phyloP scores from a whole-genome alignment of 805 yeast species.

The Naumovozyma dairenensis region DNA sequence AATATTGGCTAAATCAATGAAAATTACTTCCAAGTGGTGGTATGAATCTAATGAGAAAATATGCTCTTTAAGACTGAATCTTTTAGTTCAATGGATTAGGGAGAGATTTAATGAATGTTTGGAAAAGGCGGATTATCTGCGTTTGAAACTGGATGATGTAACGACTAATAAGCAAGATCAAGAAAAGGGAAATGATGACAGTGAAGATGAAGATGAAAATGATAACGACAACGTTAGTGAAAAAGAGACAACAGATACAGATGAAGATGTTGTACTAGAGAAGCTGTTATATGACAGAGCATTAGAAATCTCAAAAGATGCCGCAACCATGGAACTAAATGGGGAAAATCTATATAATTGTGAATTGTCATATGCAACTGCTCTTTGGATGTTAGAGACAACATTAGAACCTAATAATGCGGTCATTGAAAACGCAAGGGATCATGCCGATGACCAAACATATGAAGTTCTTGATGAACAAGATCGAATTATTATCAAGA shows the following conservation, averaged over 20 bases:
- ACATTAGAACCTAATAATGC: conserved; percentile 45
- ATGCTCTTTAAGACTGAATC: conserved; percentile 42
- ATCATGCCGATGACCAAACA: conserved; percentile 46
- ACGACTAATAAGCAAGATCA: not conserved
- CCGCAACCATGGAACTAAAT: conserved; percentile 79
- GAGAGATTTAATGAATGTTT: conserved; percentile 80
- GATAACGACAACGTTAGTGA: conserved; percentile 5
- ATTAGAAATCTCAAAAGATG: conserved; percentile 80
- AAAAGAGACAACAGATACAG: conserved; percentile 1
- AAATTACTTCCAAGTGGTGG: conserved; percentile 88
- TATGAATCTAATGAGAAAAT: conserved; percentile 35
- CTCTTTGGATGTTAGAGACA: conserved; percentile 93
- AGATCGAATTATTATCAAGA: conserved; percentile 67
- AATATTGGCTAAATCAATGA: conserved; percentile 77
- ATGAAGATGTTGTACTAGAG: conserved; percentile 51
- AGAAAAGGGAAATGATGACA: conserved; percentile 32
- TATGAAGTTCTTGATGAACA: conserved; percentile 55
- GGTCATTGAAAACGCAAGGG: conserved; percentile 26
- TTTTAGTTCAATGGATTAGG: conserved; percentile 83
- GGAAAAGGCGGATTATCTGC: conserved; percentile 77
- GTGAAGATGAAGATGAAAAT: conserved; percentile 22
- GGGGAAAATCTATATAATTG: conserved; percentile 54
- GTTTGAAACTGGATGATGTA: conserved; percentile 38
- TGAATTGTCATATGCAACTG: conserved; percentile 80
- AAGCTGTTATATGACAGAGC: conserved; percentile 87